phyloP scores from a whole-genome alignment of 2,329 filamentous ascomycete species.

The Bipolaris oryzae region DNA sequence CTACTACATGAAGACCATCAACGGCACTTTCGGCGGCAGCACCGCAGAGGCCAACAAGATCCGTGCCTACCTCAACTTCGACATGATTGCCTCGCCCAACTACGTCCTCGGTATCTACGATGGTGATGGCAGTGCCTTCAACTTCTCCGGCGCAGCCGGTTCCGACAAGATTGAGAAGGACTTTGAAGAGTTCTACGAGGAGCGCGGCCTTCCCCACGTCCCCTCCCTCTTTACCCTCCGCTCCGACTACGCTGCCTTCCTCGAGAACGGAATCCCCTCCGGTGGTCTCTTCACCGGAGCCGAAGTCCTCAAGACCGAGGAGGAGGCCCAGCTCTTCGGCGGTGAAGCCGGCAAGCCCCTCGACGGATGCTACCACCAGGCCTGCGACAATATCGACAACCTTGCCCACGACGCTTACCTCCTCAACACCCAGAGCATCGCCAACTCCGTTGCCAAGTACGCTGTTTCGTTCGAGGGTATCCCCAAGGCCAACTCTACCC shows the following conservation, averaged over 20 bases:
- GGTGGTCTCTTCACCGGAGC: slow-evolving; percentile 52
- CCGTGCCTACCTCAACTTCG: slow-evolving; percentile 52
- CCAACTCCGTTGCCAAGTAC: slow-evolving; percentile 49
- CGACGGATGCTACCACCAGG: slow-evolving; percentile 48
- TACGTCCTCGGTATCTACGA: slow-evolving; percentile 50
- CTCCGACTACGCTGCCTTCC: slow-evolving; percentile 51
- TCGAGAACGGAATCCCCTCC: slow-evolving; percentile 48
- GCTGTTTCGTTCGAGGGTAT: slow-evolving; percentile 46
- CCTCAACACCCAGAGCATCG: slow-evolving; percentile 48
- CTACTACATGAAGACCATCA: slow-evolving; percentile 48
- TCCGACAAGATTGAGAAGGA: slow-evolving; percentile 46
- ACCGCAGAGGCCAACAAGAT: slow-evolving; percentile 46
- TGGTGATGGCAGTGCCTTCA: slow-evolving; percentile 47
- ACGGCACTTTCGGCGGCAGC: slow-evolving; percentile 38
- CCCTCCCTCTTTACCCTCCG: slow-evolving; percentile 48
- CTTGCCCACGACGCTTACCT: slow-evolving; percentile 46
- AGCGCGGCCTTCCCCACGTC: slow-evolving; percentile 39
- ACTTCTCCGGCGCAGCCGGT: slow-evolving; percentile 46
- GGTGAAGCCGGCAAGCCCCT: slow-evolving; percentile 47
- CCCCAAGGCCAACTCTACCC: slow-evolving; percentile 34
- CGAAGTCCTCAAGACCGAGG: slow-evolving; percentile 48
- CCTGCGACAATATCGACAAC: slow-evolving; percentile 47
- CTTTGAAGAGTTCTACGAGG: slow-evolving; percentile 46
- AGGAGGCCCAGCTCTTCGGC: slow-evolving; percentile 46
- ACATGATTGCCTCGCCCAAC: slow-evolving; percentile 52